phyloP scores from a whole-genome alignment of 805 yeast species.

The Ogataea methylovora region DNA sequence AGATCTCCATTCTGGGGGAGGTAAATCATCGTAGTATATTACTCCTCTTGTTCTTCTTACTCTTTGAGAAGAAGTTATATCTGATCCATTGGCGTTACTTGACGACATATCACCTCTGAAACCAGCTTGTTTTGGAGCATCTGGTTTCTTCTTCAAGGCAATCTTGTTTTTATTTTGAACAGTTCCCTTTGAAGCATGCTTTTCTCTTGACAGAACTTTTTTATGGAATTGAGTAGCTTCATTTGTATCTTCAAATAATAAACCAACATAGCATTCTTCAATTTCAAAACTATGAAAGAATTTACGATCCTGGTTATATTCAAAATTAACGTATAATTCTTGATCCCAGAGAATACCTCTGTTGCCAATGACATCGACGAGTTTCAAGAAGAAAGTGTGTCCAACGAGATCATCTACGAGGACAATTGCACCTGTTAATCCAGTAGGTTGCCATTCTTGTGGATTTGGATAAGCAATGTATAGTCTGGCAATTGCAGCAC shows the following conservation, averaged over 20 bases:
- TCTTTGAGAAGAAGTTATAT: constrained; percentile 29
- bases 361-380: constrained; percentile 77
- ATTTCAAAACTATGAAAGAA: constrained; percentile 93
- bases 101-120: constrained; percentile 52
- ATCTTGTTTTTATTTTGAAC: constrained; percentile 81
- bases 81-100: neutral
- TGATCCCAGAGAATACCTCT: constrained; percentile 97
- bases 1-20: constrained; percentile 80
- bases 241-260: constrained; percentile 78
- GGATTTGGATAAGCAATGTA: constrained; percentile 88
- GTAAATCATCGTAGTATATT: constrained; percentile 66
- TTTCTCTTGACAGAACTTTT: constrained; percentile 64
- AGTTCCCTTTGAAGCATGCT: constrained; percentile 84
- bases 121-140: constrained; percentile 37
- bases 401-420: constrained; percentile 92
- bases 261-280: constrained; percentile 82
- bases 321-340: constrained; percentile 81
- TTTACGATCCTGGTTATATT: constrained; percentile 88
- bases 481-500: constrained; percentile 83
- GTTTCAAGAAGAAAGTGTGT: constrained; percentile 82
- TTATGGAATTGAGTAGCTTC: constrained; percentile 87
- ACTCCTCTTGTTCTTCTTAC: constrained; percentile 49
- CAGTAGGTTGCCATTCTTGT: constrained; percentile 79
- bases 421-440: constrained; percentile 79
- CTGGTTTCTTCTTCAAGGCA: constrained; percentile 54